phyloP scores from a whole-genome alignment of 1,284 basidiomycete genomes.

The Melampsora medusae region DNA sequence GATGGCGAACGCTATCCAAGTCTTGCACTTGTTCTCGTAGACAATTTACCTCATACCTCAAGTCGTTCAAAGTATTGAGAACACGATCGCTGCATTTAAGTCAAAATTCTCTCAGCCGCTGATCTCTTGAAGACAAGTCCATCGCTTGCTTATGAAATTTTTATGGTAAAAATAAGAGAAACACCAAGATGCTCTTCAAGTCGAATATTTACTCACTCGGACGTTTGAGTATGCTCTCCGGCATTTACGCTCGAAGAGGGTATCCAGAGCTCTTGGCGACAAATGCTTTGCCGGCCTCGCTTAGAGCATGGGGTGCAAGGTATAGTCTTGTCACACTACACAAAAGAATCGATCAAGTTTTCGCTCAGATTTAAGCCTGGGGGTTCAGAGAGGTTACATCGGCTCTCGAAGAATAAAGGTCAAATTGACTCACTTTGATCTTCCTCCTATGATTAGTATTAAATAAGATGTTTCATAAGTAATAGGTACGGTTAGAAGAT shows the following conservation, averaged over 20 bases:
- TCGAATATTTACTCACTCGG: neutral
- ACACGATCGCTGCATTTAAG: neutral
- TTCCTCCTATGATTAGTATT: neutral
- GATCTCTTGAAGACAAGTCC: neutral
- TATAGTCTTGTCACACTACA: neutral
- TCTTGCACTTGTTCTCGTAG: neutral
- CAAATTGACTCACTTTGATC: neutral
- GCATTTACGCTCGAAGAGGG: neutral
- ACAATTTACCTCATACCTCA: neutral
- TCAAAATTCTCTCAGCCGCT: too few relatives aligned
- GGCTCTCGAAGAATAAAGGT: too few relatives aligned
- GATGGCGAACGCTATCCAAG: neutral
- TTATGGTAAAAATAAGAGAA: neutral
- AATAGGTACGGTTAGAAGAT: neutral
- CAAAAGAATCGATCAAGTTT: neutral
- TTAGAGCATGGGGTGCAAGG: neutral
- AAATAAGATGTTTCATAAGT: neutral
- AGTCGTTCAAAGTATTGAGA: neutral
- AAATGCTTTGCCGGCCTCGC: constrained; percentile 6
- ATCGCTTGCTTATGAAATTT: neutral
- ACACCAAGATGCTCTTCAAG: neutral
- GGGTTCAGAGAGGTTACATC: too few relatives aligned
- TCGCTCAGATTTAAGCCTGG: too few relatives aligned
- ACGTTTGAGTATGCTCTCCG: neutral
- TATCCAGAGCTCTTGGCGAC: constrained; percentile 5